Percentiles rank a stretch among this genome's conserved stretches.
Conservation (phyloP, 768 basidiomycete genomes). For the Amanita pallidorosea region DNA sequence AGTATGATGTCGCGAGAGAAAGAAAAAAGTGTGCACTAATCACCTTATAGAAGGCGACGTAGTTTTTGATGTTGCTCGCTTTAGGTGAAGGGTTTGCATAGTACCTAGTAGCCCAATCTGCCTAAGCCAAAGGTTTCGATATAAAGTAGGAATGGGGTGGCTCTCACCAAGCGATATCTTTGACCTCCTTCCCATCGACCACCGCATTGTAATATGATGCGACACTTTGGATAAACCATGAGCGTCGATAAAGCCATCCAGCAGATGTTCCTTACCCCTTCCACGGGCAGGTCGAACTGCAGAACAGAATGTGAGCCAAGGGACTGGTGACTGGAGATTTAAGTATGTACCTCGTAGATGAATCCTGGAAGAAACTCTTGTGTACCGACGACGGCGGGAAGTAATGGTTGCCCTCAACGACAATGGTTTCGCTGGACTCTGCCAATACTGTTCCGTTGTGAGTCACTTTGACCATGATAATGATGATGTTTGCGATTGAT, state of each 20-base stretch:
- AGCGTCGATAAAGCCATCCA: neutral
- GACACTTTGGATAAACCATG: conserved; percentile 21
- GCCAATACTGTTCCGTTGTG: conserved; percentile 45
- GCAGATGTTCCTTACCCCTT: conserved; percentile 45
- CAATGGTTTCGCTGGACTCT: conserved; percentile 39
- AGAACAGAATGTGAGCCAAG: neutral
- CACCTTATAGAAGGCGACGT: conserved; percentile 76
- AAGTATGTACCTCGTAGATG: conserved; percentile 29
- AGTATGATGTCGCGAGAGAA: neutral
- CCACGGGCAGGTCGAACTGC: conserved; percentile 52
- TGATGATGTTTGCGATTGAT: neutral
- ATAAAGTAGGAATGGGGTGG: neutral
- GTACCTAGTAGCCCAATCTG: conserved; percentile 34
- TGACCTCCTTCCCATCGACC: conserved; percentile 34
- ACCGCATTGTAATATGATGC: conserved; percentile 58
- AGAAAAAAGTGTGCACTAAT: neutral
- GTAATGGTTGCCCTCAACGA: conserved; percentile 64
- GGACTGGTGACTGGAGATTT: neutral
- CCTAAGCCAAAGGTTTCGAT: neutral
- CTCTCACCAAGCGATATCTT: conserved; percentile 62
- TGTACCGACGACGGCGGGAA: conserved; percentile 53
- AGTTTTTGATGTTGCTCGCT: conserved; percentile 52
- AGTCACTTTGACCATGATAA: conserved; percentile 38
- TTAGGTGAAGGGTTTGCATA: conserved; percentile 47
- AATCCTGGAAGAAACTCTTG: conserved; percentile 32